Percentiles rank a stretch among this genome's conserved stretches.
Evolutionary conservation across 164 flowering plant species (phyloP).

Genomic region (Vitis rupestris): DNA sequence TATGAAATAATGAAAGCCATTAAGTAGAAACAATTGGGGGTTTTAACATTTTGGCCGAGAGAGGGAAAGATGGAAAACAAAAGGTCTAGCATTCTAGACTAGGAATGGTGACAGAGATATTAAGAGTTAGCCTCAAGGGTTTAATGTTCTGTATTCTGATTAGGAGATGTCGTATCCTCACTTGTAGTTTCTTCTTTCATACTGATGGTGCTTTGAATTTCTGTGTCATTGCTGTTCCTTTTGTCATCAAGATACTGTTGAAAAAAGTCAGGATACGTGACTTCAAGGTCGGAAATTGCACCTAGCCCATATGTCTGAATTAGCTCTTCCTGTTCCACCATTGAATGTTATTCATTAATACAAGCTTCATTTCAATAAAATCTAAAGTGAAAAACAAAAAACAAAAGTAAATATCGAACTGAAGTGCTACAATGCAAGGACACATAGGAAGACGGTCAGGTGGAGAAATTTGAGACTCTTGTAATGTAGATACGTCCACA

Average conservation of each 20-base stretch:
- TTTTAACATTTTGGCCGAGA: no score
- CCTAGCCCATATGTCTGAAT: not conserved
- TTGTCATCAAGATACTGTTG: not conserved
- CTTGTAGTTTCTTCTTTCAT: not conserved
- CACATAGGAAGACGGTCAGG: no score
- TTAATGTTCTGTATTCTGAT: no score
- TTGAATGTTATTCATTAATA: not conserved
- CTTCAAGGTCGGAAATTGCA: not conserved
- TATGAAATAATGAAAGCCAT: not conserved
- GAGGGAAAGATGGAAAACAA: no score
- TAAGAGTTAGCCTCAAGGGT: no score
- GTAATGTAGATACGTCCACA: no score
- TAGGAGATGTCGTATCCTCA: not conserved
- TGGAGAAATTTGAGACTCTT: no score
- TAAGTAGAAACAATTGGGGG: not conserved
- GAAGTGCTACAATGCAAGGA: no score
- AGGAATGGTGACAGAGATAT: no score
- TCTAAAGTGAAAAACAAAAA: no score
- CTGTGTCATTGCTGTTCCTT: not conserved
- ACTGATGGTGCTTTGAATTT: not conserved
- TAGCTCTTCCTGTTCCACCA: slow-evolving; percentile 3
- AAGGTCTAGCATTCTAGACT: no score
- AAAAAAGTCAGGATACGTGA: not conserved
- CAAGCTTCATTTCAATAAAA: no score
- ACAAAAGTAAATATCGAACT: not conserved